These are phyloP conservation scores for Gryganskiella cystojenkinii DNA, from an alignment of 192 early-diverging fungal species.

Conservation along the genomic window DNA sequence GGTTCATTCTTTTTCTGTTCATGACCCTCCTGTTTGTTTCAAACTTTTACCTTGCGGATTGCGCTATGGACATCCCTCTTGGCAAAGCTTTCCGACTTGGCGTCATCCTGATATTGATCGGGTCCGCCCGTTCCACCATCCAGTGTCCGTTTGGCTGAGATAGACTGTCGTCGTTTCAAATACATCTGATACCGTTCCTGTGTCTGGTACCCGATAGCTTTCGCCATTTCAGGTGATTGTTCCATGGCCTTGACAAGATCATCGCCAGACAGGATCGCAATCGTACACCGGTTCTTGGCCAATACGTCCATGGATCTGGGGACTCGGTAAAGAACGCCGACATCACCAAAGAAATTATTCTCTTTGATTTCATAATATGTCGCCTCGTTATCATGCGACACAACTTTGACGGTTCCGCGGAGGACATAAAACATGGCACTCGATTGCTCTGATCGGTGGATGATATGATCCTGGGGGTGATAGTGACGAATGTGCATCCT, in stretches of 20 bases:
- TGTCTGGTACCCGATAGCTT: constrained; percentile 66
- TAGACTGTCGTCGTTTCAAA: constrained; percentile 51
- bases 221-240: constrained; percentile 71
- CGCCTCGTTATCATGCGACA: constrained; percentile 60
- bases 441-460: constrained; percentile 54
- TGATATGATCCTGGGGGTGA: constrained; percentile 50
- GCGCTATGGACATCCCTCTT: constrained; percentile 42
- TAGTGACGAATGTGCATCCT: constrained; percentile 54
- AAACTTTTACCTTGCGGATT: constrained; percentile 46
- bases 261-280: constrained; percentile 72
- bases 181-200: constrained; percentile 68
- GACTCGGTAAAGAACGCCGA: constrained; percentile 78
- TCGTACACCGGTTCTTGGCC: constrained; percentile 70
- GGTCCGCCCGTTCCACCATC: constrained; percentile 29
- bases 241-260: constrained; percentile 63
- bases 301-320: constrained; percentile 78
- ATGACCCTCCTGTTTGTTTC: too few species aligned
- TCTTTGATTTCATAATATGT: constrained; percentile 67
- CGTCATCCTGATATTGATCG: constrained; percentile 32
- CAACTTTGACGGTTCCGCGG: constrained; percentile 60
- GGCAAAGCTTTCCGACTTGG: constrained; percentile 41
- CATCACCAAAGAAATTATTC: constrained; percentile 83
- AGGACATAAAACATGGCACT: constrained; percentile 68
- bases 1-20: too few species aligned
- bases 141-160: constrained; percentile 26